Conservation (phyloP, 257 asterid species). For the Jaltomata sinuosa region DNA sequence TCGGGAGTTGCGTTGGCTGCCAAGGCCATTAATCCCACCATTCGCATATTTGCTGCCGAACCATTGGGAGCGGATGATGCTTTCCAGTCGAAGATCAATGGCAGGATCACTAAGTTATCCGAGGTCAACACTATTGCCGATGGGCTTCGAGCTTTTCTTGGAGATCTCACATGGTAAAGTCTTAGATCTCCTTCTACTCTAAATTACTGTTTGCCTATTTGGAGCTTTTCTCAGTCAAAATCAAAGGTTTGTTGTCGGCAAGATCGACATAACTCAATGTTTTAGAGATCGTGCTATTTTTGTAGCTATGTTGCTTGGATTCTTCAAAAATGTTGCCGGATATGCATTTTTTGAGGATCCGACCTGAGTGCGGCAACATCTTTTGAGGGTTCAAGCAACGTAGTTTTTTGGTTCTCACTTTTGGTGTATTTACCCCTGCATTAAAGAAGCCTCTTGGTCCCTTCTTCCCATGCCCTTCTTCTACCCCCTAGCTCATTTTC, state of each 20-base stretch:
- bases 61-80: constrained; percentile 95
- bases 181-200: not conserved
- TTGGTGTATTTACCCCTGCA: not conserved
- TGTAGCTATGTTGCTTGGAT: not conserved
- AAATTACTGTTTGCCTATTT: not conserved
- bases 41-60: constrained; percentile 76
- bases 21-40: constrained; percentile 67
- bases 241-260: not conserved
- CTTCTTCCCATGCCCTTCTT: not conserved
- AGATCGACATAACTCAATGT: not conserved
- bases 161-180: constrained; percentile 76
- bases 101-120: constrained; percentile 49
- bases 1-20: constrained; percentile 94
- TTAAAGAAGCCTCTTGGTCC: not conserved
- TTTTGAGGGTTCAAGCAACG: not conserved
- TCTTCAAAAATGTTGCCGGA: not conserved
- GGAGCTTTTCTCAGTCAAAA: not conserved
- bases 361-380: not conserved
- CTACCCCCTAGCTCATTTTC: not conserved
- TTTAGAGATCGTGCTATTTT: not conserved
- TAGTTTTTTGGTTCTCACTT: not conserved
- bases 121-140: constrained; percentile 86
- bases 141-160: constrained; percentile 88
- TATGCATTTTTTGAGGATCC: not conserved
- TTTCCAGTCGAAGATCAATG: constrained; percentile 62